Percentiles rank a stretch among this genome's conserved stretches.
phyloP scores from a whole-genome alignment of 2,329 filamentous ascomycete species.

The Huntiella savannae region DNA sequence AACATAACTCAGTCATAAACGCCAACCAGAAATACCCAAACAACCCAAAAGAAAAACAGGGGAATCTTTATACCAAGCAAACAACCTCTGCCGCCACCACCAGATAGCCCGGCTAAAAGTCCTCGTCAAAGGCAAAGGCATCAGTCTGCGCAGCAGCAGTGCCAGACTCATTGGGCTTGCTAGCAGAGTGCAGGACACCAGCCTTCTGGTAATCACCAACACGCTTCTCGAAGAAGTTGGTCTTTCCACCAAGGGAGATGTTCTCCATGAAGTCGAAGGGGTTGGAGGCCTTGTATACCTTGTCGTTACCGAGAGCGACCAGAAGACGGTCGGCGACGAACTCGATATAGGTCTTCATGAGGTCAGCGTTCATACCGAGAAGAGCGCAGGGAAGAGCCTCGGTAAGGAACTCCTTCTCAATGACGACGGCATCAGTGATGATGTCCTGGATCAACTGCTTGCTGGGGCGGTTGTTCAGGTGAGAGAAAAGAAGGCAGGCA shows the following conservation, averaged over 20 bases:
- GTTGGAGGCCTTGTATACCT: constrained; percentile 82
- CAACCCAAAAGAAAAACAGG: constrained; percentile 8
- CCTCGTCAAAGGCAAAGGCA: constrained; percentile 87
- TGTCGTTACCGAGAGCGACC: constrained; percentile 79
- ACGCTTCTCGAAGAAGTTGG: constrained; percentile 99
- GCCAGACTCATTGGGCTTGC: constrained; percentile 38
- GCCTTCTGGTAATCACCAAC: constrained; percentile 99
- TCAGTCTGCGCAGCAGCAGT: constrained; percentile 38
- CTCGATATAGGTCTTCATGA: constrained; percentile 99
- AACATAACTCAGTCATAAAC: constrained; percentile 11
- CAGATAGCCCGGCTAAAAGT: constrained; percentile 51
- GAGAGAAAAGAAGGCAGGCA: constrained; percentile 92
- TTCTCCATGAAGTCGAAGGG: constrained; percentile 99
- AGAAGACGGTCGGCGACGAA: constrained; percentile 94
- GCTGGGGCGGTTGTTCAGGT: constrained; percentile 77
- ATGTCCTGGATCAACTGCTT: constrained; percentile 67
- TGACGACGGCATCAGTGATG: constrained; percentile 81
- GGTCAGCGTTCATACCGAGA: constrained; percentile 87
- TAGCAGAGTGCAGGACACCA: constrained; percentile 86
- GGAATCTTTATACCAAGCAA: constrained; percentile 6
- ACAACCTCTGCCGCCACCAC: background rate
- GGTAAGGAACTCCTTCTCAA: constrained; percentile 95
- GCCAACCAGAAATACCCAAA: constrained; percentile 13
- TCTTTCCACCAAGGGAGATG: constrained; percentile 96
- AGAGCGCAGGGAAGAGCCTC: constrained; percentile 85